Conservation (phyloP, 352 stramenopile species). For the Elongisporangium prolatum region DNA sequence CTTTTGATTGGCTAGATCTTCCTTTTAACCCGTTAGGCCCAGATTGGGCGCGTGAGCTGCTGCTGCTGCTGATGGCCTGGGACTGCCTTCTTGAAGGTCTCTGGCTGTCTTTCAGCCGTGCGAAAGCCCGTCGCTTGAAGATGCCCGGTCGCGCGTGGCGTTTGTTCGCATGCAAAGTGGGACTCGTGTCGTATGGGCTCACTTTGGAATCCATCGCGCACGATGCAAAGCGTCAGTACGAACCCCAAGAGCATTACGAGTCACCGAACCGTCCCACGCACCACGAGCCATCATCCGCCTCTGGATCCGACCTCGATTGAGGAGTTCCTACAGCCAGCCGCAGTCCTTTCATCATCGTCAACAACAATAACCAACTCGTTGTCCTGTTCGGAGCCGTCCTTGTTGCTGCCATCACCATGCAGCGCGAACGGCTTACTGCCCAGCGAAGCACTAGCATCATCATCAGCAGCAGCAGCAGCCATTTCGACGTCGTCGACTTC, state of each 20-base stretch:
- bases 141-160: neutral
- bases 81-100: neutral
- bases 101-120: neutral
- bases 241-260: neutral
- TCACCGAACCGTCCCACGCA: neutral
- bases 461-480: neutral
- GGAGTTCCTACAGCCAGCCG: neutral
- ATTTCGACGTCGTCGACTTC: neutral
- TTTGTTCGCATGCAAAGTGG: neutral
- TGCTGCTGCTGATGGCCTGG: neutral
- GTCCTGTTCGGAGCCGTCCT: neutral
- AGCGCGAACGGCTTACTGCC: neutral
- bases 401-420: neutral
- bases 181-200: neutral
- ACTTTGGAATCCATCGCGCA: neutral
- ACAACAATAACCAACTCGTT: neutral
- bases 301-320: neutral
- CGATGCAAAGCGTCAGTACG: neutral
- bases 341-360: neutral
- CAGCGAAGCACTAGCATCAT: neutral
- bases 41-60: neutral
- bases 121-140: neutral
- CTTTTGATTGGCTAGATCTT: neutral
- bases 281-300: neutral
- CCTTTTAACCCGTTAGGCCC: neutral